phyloP scores from a whole-genome alignment of 495 filamentous ascomycete species.

The Gamarada debralockiae region DNA sequence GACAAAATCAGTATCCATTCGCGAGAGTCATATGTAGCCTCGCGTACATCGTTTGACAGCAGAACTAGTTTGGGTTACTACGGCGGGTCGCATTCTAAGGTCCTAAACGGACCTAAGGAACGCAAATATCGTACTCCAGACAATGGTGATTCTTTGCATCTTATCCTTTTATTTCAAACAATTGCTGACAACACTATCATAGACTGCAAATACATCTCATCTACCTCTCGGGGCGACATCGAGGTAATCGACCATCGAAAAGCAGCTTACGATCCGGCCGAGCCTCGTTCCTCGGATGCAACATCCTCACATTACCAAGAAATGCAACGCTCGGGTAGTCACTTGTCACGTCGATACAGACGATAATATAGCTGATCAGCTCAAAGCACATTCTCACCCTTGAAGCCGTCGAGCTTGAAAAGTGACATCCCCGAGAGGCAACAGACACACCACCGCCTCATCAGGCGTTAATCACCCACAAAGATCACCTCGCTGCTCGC shows the following conservation, averaged over 20 bases:
- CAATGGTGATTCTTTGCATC: neutral
- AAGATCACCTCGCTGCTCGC: too few species aligned
- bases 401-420: too few species aligned
- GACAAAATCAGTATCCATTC: neutral
- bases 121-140: neutral
- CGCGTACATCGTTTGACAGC: neutral
- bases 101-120: neutral
- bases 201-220: neutral
- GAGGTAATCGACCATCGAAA: neutral
- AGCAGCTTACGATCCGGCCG: neutral
- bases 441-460: too few species aligned
- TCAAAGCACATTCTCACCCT: too few species aligned
- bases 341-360: too few species aligned
- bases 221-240: neutral
- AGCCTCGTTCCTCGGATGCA: neutral
- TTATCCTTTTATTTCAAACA: neutral
- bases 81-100: neutral
- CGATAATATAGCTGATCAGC: too few species aligned
- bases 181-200: neutral
- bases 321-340: too few species aligned
- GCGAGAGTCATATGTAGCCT: neutral
- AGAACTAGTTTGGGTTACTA: neutral
- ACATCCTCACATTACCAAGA: too few species aligned
- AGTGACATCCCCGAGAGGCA: too few species aligned
- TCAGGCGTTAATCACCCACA: too few species aligned